phyloP scores from a whole-genome alignment of 352 stramenopile species.

The Phytophthora niederhauseri region DNA sequence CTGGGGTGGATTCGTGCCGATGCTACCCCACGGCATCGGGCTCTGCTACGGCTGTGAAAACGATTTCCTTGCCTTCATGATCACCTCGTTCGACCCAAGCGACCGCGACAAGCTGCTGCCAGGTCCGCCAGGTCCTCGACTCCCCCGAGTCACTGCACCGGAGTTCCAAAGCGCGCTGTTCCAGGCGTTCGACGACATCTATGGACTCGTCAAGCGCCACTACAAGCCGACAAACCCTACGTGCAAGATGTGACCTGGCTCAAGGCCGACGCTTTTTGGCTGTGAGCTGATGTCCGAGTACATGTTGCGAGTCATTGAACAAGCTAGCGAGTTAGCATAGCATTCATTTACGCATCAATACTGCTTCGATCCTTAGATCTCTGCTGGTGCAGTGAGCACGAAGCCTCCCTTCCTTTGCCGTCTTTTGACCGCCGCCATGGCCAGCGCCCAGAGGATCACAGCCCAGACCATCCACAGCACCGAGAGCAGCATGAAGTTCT shows the following conservation, averaged over 20 bases:
- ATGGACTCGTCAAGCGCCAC: slow-evolving; percentile 36
- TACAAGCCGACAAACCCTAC: slow-evolving; percentile 4
- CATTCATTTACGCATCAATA: not conserved
- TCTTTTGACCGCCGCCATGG: slow-evolving; percentile 37
- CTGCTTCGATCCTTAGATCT: slow-evolving; percentile 15
- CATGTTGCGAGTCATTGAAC: too few relatives aligned
- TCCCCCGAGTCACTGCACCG: slow-evolving; percentile 40
- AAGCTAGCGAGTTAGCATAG: not conserved
- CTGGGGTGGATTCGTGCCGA: slow-evolving; percentile 94
- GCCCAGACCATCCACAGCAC: slow-evolving; percentile 70
- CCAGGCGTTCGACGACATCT: slow-evolving; percentile 66
- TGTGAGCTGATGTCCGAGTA: too few relatives aligned
- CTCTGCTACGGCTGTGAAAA: slow-evolving; percentile 94
- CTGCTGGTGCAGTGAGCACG: slow-evolving; percentile 31
- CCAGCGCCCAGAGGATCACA: slow-evolving; percentile 52
- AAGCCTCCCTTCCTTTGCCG: slow-evolving; percentile 35
- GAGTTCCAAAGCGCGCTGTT: slow-evolving; percentile 59
- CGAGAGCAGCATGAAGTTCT: slow-evolving; percentile 58
- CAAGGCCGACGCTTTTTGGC: too few relatives aligned
- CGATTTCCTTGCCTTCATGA: slow-evolving; percentile 92
- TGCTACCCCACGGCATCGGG: slow-evolving; percentile 91
- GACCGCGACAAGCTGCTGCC: slow-evolving; percentile 21
- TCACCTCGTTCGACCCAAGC: slow-evolving; percentile 81
- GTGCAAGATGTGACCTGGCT: slow-evolving; percentile 20
- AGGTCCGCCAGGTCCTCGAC: slow-evolving; percentile 1